phyloP scores from a whole-genome alignment of 139 green algal species.

The Zygnema cylindricum region DNA sequence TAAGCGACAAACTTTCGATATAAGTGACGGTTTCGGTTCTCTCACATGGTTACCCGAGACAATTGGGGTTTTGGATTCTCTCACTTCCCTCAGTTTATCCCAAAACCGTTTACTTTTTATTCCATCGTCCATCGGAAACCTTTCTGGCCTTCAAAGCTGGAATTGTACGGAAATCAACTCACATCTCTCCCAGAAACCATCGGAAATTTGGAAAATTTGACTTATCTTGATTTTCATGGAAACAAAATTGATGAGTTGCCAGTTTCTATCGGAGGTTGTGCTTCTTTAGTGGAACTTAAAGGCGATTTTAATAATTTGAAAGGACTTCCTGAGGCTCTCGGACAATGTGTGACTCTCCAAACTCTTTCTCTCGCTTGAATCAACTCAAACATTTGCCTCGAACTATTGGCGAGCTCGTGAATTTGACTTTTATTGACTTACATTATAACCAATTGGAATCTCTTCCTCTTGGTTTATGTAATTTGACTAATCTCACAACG shows the following conservation, averaged over 20 bases:
- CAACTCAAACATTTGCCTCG: slow-evolving; percentile 30
- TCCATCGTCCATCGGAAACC: slow-evolving; percentile 27
- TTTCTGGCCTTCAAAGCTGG: slow-evolving; percentile 21
- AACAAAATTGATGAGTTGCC: slow-evolving; percentile 51
- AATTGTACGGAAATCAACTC: slow-evolving; percentile 32
- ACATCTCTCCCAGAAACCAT: slow-evolving; percentile 36
- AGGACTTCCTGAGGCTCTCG: slow-evolving; percentile 34
- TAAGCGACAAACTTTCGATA: background rate
- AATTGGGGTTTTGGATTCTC: background rate
- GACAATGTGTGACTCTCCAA: slow-evolving; percentile 17
- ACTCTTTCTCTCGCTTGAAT: slow-evolving; percentile 21
- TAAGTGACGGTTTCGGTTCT: slow-evolving; percentile 20
- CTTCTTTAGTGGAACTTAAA: slow-evolving; percentile 45
- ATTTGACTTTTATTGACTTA: slow-evolving; percentile 45
- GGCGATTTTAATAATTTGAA: slow-evolving; percentile 34
- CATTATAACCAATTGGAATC: slow-evolving; percentile 38
- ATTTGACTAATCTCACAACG: slow-evolving; percentile 1
- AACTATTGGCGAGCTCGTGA: slow-evolving; percentile 45
- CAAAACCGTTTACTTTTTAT: slow-evolving; percentile 48
- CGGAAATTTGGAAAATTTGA: slow-evolving; percentile 29
- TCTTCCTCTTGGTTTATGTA: slow-evolving; percentile 14
- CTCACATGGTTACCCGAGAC: slow-evolving; percentile 34
- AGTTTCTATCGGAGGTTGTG: slow-evolving; percentile 30
- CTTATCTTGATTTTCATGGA: slow-evolving; percentile 38
- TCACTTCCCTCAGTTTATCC: slow-evolving; percentile 30